These are phyloP conservation scores for Neonectria sp. DNA, from an alignment of 2,329 filamentous ascomycete genomes.

Conservation along the genomic window DNA sequence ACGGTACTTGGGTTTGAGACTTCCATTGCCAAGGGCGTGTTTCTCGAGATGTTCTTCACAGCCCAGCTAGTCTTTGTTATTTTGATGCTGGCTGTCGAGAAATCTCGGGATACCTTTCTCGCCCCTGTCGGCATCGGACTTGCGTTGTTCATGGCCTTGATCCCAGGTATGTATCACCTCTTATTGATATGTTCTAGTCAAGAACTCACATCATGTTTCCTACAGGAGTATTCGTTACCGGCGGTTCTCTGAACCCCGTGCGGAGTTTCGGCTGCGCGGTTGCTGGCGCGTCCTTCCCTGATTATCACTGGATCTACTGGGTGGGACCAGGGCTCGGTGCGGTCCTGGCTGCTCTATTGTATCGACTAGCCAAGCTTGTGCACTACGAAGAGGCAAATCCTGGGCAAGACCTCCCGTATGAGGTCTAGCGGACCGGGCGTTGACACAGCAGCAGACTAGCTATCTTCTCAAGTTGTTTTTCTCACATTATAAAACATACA, in stretches of 20 bases:
- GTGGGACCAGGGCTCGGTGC: slow-evolving; percentile 64
- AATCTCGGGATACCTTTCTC: slow-evolving; percentile 78
- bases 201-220: slow-evolving; percentile 43
- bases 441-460: too few relatives aligned
- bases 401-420: slow-evolving; percentile 52
- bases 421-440: neutral
- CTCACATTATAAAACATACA: too few relatives aligned
- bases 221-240: slow-evolving; percentile 51
- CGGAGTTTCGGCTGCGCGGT: slow-evolving; percentile 63
- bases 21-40: slow-evolving; percentile 68
- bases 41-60: slow-evolving; percentile 76
- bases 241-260: slow-evolving; percentile 61
- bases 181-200: neutral
- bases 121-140: slow-evolving; percentile 80
- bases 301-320: slow-evolving; percentile 67
- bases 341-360: slow-evolving; percentile 61
- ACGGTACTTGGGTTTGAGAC: slow-evolving; percentile 63
- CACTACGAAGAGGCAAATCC: slow-evolving; percentile 64
- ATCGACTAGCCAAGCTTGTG: slow-evolving; percentile 62
- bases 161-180: slow-evolving; percentile 41
- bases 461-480: too few relatives aligned
- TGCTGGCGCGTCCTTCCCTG: slow-evolving; percentile 53
- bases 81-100: slow-evolving; percentile 77
- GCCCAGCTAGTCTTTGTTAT: slow-evolving; percentile 72
- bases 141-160: slow-evolving; percentile 71